phyloP scores from a whole-genome alignment of 139 green algal genomes.

The Closterium sp. region DNA sequence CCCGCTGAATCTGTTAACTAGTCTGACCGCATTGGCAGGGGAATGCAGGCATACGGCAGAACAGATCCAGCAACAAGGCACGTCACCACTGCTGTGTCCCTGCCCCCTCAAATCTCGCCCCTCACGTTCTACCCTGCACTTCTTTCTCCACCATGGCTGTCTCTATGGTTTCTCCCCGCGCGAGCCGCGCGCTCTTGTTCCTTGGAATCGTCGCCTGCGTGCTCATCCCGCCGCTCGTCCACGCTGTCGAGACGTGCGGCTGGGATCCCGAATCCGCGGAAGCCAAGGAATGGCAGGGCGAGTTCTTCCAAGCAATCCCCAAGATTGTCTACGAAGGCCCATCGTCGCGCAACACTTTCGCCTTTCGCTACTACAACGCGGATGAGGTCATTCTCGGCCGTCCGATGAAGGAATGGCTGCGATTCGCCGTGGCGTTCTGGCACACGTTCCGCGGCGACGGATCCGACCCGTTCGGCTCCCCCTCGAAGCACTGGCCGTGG shows the following conservation, averaged over 20 bases:
- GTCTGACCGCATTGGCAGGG: too few species aligned
- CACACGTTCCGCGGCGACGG: conserved; percentile 72
- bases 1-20: too few species aligned
- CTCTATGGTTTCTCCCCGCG: not conserved
- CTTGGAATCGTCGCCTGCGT: not conserved
- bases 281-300: not conserved
- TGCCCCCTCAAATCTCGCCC: not conserved
- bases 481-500: conserved; percentile 59
- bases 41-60: too few species aligned
- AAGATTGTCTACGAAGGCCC: conserved; percentile 26
- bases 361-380: conserved; percentile 43
- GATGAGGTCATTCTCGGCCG: conserved; percentile 36
- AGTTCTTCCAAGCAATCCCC: not conserved
- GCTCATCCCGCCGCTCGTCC: not conserved
- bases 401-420: conserved; percentile 59
- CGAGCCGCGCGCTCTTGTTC: not conserved
- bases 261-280: not conserved
- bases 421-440: conserved; percentile 74
- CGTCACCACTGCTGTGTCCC: not conserved
- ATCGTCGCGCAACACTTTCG: conserved; percentile 10
- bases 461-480: conserved; percentile 66
- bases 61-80: not conserved
- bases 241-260: not conserved
- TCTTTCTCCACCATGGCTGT: not conserved
- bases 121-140: not conserved